Evolutionary conservation across 208 protist genomes (phyloP).

Genomic region (Lotmaria passim): DNA sequence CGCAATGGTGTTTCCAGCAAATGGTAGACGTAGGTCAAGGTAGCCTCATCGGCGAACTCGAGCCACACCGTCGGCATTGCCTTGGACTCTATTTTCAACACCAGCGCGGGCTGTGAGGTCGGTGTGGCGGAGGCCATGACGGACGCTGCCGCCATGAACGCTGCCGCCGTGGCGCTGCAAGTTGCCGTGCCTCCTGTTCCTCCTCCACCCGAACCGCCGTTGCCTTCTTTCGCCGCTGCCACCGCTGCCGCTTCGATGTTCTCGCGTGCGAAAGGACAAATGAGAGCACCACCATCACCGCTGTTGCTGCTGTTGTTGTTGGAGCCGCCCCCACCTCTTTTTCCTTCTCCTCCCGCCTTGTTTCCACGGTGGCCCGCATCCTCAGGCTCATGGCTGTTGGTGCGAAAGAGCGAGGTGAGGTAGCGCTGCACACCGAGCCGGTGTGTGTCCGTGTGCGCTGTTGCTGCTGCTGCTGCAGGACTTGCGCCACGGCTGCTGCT

Average conservation of each 20-base stretch:
- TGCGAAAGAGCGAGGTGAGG: constrained; percentile 3
- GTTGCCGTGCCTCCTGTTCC: background rate
- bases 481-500: too few species aligned
- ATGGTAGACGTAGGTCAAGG: constrained; percentile 28
- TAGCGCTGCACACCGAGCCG: constrained; percentile 3
- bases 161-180: constrained; percentile 6
- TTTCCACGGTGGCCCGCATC: too few species aligned
- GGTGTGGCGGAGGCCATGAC: background rate
- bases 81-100: constrained; percentile 32
- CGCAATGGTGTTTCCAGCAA: constrained; percentile 26
- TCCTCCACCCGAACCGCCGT: too few species aligned
- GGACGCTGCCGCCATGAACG: constrained; percentile 3
- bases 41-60: constrained; percentile 31
- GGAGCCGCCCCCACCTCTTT: too few species aligned
- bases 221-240: too few species aligned
- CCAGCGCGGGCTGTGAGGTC: constrained; percentile 8
- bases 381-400: background rate
- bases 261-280: background rate
- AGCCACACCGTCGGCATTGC: constrained; percentile 39
- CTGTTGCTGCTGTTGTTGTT: background rate
- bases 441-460: background rate
- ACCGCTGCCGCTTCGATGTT: constrained; percentile 1
- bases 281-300: background rate
- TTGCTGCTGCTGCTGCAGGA: too few species aligned
- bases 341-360: too few species aligned